Evolutionary conservation across 2,329 filamentous ascomycete genomes (phyloP), one percentile per base, ranked within the genome.

Genomic region (Scleromitrula shiraiana): DNA sequence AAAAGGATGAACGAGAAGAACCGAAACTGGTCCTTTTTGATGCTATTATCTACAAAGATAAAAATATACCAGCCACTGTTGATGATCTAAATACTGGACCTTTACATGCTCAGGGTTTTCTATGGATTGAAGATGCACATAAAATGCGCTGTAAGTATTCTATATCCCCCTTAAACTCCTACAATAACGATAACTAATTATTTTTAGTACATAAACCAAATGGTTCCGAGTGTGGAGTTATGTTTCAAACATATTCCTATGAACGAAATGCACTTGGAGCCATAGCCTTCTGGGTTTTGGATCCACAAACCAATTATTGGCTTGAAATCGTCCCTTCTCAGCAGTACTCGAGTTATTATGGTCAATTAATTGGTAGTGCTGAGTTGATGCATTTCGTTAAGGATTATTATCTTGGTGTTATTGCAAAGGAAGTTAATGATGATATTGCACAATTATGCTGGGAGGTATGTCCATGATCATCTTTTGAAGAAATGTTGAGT

Each of bases 401-500:
- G 12, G 45, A 47, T 41, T 47, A 41, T n/a, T 47, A 47, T n/a
- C 24, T 41, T 12, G 37, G 37, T 15, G 45, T 47, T 26, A 8
- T 33, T n/a, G 30, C 14, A n/a, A n/a, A 4, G 7, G 37, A 41
- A 8, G 23, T 14, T 12, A 22, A 41, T 9, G 45, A 47, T 41
- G 37, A 35, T n/a, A n/a, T 47, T 14, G 8, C 3, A 17, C 27
- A 47, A 12, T 10, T 47, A 6, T 41, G 26, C 9, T 47, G 45
- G 45, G 45, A 47, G 41, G 45, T 47, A 19, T 32, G 45, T 41
- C n/a, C n/a, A n/a, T n/a, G n/a, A n/a, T n/a, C n/a, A n/a, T n/a
- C n/a, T n/a, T n/a, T n/a, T n/a, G n/a, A n/a, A n/a, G n/a, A n/a
- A n/a, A n/a, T n/a, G n/a, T n/a, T n/a, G n/a, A n/a, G n/a, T n/a